Evolutionary conservation across 73 alveolate species (phyloP).

Genomic region (Symbiodinium natans): DNA sequence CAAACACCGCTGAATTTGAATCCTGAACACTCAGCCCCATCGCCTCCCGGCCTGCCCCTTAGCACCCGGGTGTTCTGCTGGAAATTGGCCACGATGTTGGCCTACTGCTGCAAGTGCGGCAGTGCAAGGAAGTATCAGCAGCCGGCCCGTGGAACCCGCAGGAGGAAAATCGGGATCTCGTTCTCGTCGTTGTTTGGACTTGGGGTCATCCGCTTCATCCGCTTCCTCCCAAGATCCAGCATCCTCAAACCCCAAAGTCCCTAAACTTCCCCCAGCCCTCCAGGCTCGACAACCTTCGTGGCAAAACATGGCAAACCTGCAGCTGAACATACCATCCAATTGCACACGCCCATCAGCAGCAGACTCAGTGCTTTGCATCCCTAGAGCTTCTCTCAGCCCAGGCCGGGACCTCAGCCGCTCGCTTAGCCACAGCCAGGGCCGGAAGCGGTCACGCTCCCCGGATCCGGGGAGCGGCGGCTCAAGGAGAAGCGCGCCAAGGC

Average conservation of each 20-base stretch:
- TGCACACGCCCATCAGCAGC: too few relatives aligned
- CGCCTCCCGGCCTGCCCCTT: neutral
- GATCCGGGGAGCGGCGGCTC: neutral
- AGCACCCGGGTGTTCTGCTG: neutral
- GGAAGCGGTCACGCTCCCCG: neutral
- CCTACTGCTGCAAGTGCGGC: constrained; percentile 9
- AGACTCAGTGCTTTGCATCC: too few relatives aligned
- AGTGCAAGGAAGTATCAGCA: neutral
- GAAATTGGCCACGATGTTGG: neutral
- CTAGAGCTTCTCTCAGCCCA: too few relatives aligned
- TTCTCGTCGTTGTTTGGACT: neutral
- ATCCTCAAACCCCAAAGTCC: too few relatives aligned
- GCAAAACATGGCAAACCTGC: too few relatives aligned
- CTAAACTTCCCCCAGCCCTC: too few relatives aligned
- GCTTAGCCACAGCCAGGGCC: neutral
- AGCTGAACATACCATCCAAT: too few relatives aligned
- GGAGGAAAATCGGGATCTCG: neutral
- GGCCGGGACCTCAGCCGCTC: constrained; percentile 8
- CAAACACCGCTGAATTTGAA: neutral
- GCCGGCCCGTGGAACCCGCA: neutral
- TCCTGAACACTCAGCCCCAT: neutral
- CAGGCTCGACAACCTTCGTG: too few relatives aligned
- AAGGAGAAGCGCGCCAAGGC: neutral
- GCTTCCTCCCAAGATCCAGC: too few relatives aligned
- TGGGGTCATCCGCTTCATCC: too few relatives aligned